Evolutionary conservation across 805 yeast genomes (phyloP).

Genomic region (Clavispora phyllophila): DNA sequence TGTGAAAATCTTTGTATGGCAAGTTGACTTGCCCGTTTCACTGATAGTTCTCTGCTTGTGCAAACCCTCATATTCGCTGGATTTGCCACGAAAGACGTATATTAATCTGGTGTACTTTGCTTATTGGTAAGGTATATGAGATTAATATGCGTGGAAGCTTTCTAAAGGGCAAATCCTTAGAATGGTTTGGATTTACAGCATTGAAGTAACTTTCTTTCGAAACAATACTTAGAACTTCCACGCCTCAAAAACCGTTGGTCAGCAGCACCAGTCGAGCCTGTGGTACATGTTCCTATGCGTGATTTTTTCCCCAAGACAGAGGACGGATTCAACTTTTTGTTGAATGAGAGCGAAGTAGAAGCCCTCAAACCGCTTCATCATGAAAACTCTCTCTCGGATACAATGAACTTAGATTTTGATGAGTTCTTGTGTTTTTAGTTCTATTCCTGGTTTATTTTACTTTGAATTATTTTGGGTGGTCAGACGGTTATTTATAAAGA

Average conservation of each 20-base stretch:
- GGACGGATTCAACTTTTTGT: slow-evolving; percentile 1
- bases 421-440: slow-evolving; percentile 28
- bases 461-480: slow-evolving; percentile 7
- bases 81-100: slow-evolving; percentile 11
- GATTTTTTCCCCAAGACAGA: neutral
- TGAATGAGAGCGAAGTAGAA: neutral
- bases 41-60: slow-evolving; percentile 30
- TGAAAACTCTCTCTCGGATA: neutral
- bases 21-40: neutral
- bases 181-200: slow-evolving; percentile 22
- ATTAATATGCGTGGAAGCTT: slow-evolving; percentile 23
- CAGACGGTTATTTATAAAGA: slow-evolving; percentile 5
- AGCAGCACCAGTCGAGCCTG: slow-evolving; percentile 38
- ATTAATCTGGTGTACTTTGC: slow-evolving; percentile 15
- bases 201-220: slow-evolving; percentile 25
- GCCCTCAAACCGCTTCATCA: neutral
- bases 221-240: slow-evolving; percentile 4
- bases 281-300: slow-evolving; percentile 18
- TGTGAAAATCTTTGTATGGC: neutral
- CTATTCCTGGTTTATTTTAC: slow-evolving; percentile 8
- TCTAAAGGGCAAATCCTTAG: neutral
- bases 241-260: slow-evolving; percentile 22
- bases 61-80: slow-evolving; percentile 1
- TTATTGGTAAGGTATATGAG: slow-evolving; percentile 11
- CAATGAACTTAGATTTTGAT: slow-evolving; percentile 19